Percentiles rank a stretch among this genome's conserved stretches.
phyloP scores from a whole-genome alignment of 208 protist genomes.

The Phytomonas sp. region DNA sequence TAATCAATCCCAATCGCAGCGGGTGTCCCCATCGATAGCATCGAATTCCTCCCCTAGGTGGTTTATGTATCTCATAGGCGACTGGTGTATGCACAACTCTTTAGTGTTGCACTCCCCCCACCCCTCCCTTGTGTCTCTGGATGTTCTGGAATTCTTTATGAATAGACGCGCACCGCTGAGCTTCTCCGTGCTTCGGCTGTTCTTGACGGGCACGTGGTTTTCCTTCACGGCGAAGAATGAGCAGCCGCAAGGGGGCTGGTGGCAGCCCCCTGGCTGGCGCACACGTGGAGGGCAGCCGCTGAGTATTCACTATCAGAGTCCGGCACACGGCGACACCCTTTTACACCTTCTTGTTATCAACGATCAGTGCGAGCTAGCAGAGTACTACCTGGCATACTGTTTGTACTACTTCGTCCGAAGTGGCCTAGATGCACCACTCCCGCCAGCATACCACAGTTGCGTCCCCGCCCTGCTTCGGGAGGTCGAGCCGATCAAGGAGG shows the following conservation, averaged over 20 bases:
- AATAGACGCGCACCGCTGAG: constrained; percentile 53
- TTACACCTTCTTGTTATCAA: constrained; percentile 76
- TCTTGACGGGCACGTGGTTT: constrained; percentile 28
- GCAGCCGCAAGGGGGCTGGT: constrained; percentile 8
- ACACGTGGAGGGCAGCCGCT: constrained; percentile 9
- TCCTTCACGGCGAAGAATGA: not conserved
- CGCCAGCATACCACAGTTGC: not conserved
- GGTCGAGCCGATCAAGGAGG: not conserved
- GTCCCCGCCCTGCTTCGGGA: not conserved
- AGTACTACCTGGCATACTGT: constrained; percentile 66
- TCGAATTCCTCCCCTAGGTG: constrained; percentile 9
- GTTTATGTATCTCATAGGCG: constrained; percentile 54
- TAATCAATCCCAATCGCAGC: not conserved
- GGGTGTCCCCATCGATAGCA: not conserved
- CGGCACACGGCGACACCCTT: constrained; percentile 44
- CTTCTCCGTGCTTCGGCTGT: constrained; percentile 58
- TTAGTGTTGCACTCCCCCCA: constrained; percentile 50
- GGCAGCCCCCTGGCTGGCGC: not conserved
- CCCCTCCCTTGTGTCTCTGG: constrained; percentile 49
- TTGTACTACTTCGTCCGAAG: constrained; percentile 38
- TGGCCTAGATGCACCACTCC: constrained; percentile 19
- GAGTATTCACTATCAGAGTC: constrained; percentile 31
- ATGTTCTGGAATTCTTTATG: constrained; percentile 53
- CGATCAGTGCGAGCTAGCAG: constrained; percentile 61
- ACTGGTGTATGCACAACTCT: constrained; percentile 73